phyloP scores from a whole-genome alignment of 2,329 filamentous ascomycete genomes.

The Colletotrichum destructivum region DNA sequence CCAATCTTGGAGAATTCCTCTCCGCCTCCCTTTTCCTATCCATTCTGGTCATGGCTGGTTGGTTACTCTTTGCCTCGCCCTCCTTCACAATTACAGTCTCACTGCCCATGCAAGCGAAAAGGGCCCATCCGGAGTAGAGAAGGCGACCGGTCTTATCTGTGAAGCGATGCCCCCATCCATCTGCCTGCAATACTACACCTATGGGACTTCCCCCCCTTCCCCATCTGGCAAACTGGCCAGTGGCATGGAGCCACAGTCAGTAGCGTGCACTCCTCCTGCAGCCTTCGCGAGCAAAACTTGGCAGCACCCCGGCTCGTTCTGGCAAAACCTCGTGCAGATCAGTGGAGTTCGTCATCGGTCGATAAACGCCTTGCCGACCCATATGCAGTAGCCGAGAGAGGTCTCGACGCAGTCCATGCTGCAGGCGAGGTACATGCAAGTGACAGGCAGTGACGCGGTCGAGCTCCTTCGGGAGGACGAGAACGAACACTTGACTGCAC shows the following conservation, averaged over 20 bases:
- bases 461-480: too few species aligned
- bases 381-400: conserved; percentile 18
- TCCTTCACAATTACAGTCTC: conserved; percentile 16
- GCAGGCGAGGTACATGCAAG: conserved; percentile 19
- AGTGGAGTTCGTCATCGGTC: conserved; percentile 33
- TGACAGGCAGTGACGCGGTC: not conserved
- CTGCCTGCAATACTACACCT: conserved; percentile 26
- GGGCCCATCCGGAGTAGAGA: not conserved
- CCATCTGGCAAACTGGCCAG: too few species aligned
- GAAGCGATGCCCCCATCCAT: not conserved
- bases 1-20: conserved; percentile 28
- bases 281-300: conserved; percentile 38
- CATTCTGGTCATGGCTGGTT: conserved; percentile 18
- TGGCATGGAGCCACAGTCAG: too few species aligned
- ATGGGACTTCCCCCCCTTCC: not conserved
- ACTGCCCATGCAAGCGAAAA: conserved; percentile 16
- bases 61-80: conserved; percentile 26
- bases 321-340: conserved; percentile 37
- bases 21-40: conserved; percentile 23
- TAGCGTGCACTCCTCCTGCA: conserved; percentile 11
- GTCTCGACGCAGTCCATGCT: conserved; percentile 19
- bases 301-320: conserved; percentile 32
- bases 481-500: too few species aligned
- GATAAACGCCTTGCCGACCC: conserved; percentile 15
- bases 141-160: too few species aligned